These are phyloP conservation scores for Claviceps maximensis DNA, from an alignment of 2,329 filamentous ascomycete species.

Conservation along the genomic window DNA sequence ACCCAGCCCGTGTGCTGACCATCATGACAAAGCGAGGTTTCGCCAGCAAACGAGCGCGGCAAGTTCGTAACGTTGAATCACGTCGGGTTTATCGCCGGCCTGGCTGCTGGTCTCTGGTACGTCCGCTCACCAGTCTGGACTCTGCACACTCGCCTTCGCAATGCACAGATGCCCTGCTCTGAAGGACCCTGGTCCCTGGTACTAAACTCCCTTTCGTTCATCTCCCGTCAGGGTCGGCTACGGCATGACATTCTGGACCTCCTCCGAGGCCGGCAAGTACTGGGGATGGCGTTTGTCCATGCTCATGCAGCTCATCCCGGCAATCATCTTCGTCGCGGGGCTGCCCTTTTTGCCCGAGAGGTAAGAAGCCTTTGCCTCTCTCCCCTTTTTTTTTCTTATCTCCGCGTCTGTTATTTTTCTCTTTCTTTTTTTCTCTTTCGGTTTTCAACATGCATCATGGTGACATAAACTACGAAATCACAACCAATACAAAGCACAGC, in stretches of 20 bases:
- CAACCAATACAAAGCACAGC: conserved; percentile 12
- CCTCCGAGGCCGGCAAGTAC: conserved; percentile 23
- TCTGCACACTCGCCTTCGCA: too few relatives aligned
- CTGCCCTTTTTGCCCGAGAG: conserved; percentile 41
- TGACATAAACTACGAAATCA: not conserved
- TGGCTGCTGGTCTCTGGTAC: conserved; percentile 42
- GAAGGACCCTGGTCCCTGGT: not conserved
- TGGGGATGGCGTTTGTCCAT: conserved; percentile 42
- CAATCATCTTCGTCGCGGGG: conserved; percentile 33
- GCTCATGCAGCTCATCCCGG: conserved; percentile 37
- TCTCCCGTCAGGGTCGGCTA: conserved; percentile 44
- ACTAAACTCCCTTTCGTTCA: not conserved
- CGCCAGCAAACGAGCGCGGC: conserved; percentile 38
- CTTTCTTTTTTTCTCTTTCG: not conserved
- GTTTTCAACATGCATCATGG: not conserved
- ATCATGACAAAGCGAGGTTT: conserved; percentile 31
- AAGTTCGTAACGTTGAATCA: conserved; percentile 47
- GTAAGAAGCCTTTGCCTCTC: conserved; percentile 24
- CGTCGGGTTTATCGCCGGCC: conserved; percentile 40
- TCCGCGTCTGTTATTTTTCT: not conserved
- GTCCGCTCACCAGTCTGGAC: conserved; percentile 4
- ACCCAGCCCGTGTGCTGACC: too few relatives aligned
- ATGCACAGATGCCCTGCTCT: not conserved
- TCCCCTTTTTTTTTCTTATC: not conserved
- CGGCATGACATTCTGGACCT: conserved; percentile 38